A percentile compares a stretch with the other conserved stretches of the same genome.
Evolutionary conservation across 257 asterid species (phyloP).

Genomic region (Parsonsia alboflavescens): DNA sequence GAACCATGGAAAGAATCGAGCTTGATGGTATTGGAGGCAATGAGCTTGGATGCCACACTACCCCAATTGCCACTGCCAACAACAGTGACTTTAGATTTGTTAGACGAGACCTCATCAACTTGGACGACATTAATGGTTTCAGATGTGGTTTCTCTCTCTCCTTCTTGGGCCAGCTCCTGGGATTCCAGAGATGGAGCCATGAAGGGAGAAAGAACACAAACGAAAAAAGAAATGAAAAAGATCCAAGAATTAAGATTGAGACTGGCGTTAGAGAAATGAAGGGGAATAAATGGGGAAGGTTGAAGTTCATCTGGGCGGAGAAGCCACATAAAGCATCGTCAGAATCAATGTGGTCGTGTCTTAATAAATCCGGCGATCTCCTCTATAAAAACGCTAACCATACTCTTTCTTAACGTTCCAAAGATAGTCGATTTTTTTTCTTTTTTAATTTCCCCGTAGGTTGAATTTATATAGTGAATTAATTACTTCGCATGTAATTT

Average conservation of each 20-base stretch:
- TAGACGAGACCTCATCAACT: conserved; percentile 11
- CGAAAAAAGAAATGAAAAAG: background rate
- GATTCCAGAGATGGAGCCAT: conserved; percentile 38
- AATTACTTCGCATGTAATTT: too few relatives aligned
- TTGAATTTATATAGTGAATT: too few relatives aligned
- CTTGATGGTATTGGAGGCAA: conserved; percentile 66
- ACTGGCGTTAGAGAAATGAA: conserved; percentile 5
- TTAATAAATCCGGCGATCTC: conserved; percentile 54
- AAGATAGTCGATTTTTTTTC: too few relatives aligned
- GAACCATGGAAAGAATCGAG: conserved; percentile 63
- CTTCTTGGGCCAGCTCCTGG: conserved; percentile 15
- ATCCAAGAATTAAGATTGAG: background rate
- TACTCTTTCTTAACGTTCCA: too few relatives aligned
- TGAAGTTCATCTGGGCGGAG: conserved; percentile 44
- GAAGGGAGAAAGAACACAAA: background rate
- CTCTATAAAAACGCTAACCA: conserved; percentile 22
- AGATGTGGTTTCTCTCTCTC: conserved; percentile 1
- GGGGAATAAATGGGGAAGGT: conserved; percentile 37
- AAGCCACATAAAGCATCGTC: conserved; percentile 43
- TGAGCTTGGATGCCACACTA: conserved; percentile 87
- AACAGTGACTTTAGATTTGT: conserved; percentile 59
- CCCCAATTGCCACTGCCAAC: conserved; percentile 97
- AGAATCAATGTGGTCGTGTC: conserved; percentile 34
- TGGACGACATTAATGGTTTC: conserved; percentile 2
- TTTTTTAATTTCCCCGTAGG: too few relatives aligned